Evolutionary conservation across 352 stramenopile species (phyloP), one percentile per base, ranked within the genome.

Genomic region (Phytophthora constricta): DNA sequence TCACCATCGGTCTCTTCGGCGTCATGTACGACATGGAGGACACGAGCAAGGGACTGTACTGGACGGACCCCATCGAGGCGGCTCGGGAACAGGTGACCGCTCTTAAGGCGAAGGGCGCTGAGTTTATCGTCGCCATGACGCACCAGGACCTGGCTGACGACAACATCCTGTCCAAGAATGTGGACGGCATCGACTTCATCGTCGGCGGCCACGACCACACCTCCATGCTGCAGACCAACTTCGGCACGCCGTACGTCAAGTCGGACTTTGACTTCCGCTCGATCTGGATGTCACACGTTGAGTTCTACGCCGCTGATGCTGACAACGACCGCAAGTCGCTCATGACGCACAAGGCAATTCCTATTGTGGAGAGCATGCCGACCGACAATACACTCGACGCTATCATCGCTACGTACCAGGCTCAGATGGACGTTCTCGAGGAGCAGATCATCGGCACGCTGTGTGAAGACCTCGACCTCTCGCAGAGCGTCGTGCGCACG

Each of bases 1-100:
- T 93, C 61, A 82, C 75, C 17, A 77, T 93, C 48, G 85, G 85
- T 11, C 42, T 91, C 34, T 91, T 91, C 39, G 85, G 83, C 26
- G 72, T 93, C 69, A 90, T 93, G 81, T 93, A 93, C 73, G 71
- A 91, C 71, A 88, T 91, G 77, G 68, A 91, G 43, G 73, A 85
- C 47, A 60, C 77, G 20, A 88, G 72, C 54, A 89, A 89, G 65
- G 83, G 76, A 0, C 33, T 90, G 26, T 85, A 78, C 71, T 93
- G 85, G 85, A 68, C 70, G 26, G 85, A 93, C 60, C 83, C 82
- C 19, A 83, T 93, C 58, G 65, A 70, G 33, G 74, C 82, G 4
- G 83, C 80, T 22, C 79, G 81, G 42, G 52, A 69, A 39, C 80
- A 90, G 58, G 84, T 91, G 26, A 57, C 74, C 22, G 54, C 65